Conservation (phyloP, 257 asterid genomes). For the Nicotiana paniculata region DNA sequence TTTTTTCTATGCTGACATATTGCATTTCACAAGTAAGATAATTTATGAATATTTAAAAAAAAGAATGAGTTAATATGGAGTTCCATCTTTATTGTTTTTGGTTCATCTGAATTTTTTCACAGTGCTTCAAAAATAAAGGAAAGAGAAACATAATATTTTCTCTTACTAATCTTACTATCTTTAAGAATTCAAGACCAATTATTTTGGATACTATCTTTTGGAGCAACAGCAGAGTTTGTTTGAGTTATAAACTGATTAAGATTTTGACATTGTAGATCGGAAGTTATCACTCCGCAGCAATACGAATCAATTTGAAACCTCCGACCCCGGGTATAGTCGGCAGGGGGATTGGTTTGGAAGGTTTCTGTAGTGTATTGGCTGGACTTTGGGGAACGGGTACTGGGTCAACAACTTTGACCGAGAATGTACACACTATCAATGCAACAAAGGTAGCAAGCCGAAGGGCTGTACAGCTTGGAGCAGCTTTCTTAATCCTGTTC, state of each 20-base stretch:
- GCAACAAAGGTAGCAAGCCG: slow-evolving; percentile 81
- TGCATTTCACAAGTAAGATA: neutral
- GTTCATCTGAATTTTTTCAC: neutral
- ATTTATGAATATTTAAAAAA: neutral
- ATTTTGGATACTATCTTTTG: neutral
- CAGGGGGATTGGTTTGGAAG: slow-evolving; percentile 89
- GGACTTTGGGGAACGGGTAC: slow-evolving; percentile 99
- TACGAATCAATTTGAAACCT: slow-evolving; percentile 57
- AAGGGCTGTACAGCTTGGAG: slow-evolving; percentile 68
- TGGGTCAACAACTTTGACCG: slow-evolving; percentile 86
- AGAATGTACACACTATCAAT: slow-evolving; percentile 72
- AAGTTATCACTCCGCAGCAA: slow-evolving; percentile 72
- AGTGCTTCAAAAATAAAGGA: neutral
- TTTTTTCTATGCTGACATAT: neutral
- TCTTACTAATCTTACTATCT: neutral
- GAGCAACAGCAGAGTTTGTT: neutral
- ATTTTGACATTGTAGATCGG: slow-evolving; percentile 47
- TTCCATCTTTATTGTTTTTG: neutral
- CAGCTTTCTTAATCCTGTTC: slow-evolving; percentile 70
- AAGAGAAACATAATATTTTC: neutral
- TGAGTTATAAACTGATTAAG: neutral
- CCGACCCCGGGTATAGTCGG: slow-evolving; percentile 89
- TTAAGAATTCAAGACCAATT: neutral
- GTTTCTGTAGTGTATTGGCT: slow-evolving; percentile 88
- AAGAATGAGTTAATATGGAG: neutral